Evolutionary conservation across 2,329 filamentous ascomycete species (phyloP), one percentile per base, ranked within the genome.

Genomic region (Fusarium abutilonis): DNA sequence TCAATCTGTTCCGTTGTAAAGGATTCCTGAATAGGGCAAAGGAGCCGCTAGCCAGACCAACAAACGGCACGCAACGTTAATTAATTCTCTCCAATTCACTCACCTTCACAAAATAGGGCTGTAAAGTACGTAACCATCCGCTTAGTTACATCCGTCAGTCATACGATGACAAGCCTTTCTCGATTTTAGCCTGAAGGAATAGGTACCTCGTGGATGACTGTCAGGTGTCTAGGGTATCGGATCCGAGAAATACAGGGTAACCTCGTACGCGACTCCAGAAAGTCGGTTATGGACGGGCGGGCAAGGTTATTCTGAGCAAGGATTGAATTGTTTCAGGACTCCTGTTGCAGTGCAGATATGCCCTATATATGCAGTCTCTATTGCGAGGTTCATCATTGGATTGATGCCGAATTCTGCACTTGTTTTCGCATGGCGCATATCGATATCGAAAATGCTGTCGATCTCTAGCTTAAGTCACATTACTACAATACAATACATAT

Each of bases 291-390:
- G n/a, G 29, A 32, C 40, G 26, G 14, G 13, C 31, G 13, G 44
- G 28, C 23, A 26, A 8, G 49, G 49, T 17, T n/a, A 15, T 11
- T 40, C 28, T 5, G 5, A 40, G 28, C 38, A 46, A 28, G 28
- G 28, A 4, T 19, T 19, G 19, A 34, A 14, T 17, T 21, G 50
- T 53, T 48, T 53, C 50, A 41, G 43, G 50, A n/a, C 23, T 9
- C 9, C 15, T 38, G 17, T 21, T 21, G 17, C 5, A 21, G 19
- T 39, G 17, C 11, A 39, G 36, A 39, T 39, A 7, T 9, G 11
- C 11, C 36, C 36, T 23, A 21, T 23, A 39, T 13, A 21, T 7
- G 36, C 11, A 9, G 10, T 39, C 4, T 14, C 11, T 39, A 39
- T 39, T n/a, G 19, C 36, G 3, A 21, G n/a, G 34, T 38, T 13